These are phyloP conservation scores for Golubevia pallescens DNA, from an alignment of 1,284 basidiomycete genomes.

Conservation along the genomic window DNA sequence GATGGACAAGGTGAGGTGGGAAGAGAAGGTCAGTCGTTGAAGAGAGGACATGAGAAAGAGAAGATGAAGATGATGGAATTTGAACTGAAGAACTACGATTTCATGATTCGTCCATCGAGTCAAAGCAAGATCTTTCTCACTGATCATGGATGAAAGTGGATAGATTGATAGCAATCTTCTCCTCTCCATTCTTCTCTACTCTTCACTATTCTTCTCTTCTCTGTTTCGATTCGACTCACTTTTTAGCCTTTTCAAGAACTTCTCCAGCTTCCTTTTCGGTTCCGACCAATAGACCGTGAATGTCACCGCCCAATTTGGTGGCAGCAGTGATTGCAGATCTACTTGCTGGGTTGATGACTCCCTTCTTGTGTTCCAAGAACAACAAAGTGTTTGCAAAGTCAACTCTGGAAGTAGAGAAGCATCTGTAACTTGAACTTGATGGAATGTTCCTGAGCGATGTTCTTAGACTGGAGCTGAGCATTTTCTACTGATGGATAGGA, in stretches of 20 bases:
- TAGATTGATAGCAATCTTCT: neutral
- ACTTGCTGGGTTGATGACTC: constrained; percentile 81
- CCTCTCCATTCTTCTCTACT: no score
- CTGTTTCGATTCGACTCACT: constrained; percentile 70
- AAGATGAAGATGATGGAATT: neutral
- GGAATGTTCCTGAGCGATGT: no score
- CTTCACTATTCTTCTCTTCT: no score
- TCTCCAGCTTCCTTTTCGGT: constrained; percentile 74
- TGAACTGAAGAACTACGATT: neutral
- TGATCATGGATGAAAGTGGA: neutral
- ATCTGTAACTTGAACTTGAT: no score
- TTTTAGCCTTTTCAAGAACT: constrained; percentile 79
- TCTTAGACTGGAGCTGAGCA: no score
- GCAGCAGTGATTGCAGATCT: constrained; percentile 90
- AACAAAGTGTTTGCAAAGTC: no score
- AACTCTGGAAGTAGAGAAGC: constrained; percentile 45
- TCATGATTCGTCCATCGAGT: no score
- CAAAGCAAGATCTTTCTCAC: no score
- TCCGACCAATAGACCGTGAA: constrained; percentile 86
- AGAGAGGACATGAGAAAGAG: neutral
- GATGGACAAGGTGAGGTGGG: constrained; percentile 1
- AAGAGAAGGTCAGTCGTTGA: neutral
- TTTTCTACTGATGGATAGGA: no score
- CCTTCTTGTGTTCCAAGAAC: constrained; percentile 86
- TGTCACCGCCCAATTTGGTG: constrained; percentile 77